Conservation (phyloP, 1,284 basidiomycete genomes). For the Puccinia polysora region DNA sequence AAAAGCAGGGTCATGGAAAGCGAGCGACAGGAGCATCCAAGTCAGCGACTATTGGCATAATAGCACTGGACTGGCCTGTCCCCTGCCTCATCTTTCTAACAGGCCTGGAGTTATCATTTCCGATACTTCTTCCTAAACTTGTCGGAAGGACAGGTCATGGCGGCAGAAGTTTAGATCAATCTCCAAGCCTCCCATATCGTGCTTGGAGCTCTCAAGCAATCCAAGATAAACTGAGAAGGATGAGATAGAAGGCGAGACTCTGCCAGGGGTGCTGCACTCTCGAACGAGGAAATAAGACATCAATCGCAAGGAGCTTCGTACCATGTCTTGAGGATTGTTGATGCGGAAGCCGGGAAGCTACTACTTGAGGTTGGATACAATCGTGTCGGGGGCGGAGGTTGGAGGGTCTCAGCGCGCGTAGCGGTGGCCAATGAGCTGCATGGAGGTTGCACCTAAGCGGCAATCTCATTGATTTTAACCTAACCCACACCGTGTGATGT, state of each 20-base stretch:
- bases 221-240: constrained; percentile 1
- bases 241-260: constrained; percentile 2
- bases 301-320: not conserved
- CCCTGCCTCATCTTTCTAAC: constrained; percentile 21
- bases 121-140: not conserved
- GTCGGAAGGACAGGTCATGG: not conserved
- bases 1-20: constrained; percentile 35
- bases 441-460: not conserved
- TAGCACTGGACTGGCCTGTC: constrained; percentile 11
- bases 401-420: not conserved
- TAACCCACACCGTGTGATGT: too few species aligned
- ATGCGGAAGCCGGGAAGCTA: not conserved
- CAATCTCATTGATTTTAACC: not conserved
- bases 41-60: constrained; percentile 17
- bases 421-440: not conserved
- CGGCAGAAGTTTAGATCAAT: constrained; percentile 4
- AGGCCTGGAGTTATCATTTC: constrained; percentile 11
- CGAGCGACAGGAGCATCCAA: constrained; percentile 24
- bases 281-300: not conserved
- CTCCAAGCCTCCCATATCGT: constrained; percentile 4
- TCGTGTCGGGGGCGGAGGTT: not conserved
- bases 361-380: not conserved
- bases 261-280: not conserved
- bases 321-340: constrained; percentile 12
- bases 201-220: constrained; percentile 9